phyloP scores from a whole-genome alignment of 2,329 filamentous ascomycete genomes.

The Stagonosporopsis rhizophila region DNA sequence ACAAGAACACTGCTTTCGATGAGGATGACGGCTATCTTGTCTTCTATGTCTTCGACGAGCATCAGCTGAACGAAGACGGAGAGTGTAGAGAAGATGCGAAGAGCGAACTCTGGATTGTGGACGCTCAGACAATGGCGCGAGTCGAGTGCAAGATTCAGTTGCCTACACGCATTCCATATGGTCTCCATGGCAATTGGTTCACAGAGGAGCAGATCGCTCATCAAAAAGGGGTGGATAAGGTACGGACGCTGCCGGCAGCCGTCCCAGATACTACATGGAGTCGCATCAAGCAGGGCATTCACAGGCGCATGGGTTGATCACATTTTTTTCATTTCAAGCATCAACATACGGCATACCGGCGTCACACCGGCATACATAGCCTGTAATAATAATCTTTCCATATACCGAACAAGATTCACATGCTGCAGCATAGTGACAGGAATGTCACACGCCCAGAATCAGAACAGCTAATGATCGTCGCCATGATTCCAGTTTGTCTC shows the following conservation, averaged over 20 bases:
- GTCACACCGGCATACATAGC: not conserved
- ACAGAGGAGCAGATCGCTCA: conserved; percentile 42
- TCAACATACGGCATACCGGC: not conserved
- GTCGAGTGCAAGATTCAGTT: conserved; percentile 66
- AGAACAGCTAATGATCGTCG: too few relatives aligned
- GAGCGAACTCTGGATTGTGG: conserved; percentile 73
- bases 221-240: conserved; percentile 36
- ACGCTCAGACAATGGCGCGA: conserved; percentile 68
- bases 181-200: conserved; percentile 60
- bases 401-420: not conserved
- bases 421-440: not conserved
- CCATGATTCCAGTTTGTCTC: too few relatives aligned
- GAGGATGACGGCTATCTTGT: conserved; percentile 74
- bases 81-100: conserved; percentile 51
- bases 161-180: conserved; percentile 73
- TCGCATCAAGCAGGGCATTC: conserved; percentile 20
- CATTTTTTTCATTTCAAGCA: not conserved
- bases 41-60: conserved; percentile 74
- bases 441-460: too few relatives aligned
- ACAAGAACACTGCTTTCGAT: conserved; percentile 5
- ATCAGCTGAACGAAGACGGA: conserved; percentile 63
- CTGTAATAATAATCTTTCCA: conserved; percentile 11
- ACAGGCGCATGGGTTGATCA: conserved; percentile 23
- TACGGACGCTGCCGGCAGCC: conserved; percentile 29
- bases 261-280: conserved; percentile 14